These are phyloP conservation scores for Cryptococcus wingfieldii DNA, from an alignment of 1,284 basidiomycete species.

Conservation along the genomic window DNA sequence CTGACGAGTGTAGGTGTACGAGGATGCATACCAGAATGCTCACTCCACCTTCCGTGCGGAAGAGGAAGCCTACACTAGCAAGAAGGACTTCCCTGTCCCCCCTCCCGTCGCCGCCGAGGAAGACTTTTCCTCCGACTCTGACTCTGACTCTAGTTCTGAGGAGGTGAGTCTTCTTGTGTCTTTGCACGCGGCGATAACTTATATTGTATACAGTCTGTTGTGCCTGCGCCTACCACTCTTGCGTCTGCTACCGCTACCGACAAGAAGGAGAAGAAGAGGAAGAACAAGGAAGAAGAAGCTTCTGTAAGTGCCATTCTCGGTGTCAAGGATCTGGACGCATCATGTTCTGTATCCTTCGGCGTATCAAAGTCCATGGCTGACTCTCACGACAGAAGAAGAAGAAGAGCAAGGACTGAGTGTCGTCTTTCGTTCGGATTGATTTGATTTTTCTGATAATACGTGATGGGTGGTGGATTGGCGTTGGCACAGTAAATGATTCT, in stretches of 20 bases:
- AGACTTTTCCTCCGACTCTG: constrained; percentile 11
- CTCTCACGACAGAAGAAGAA: constrained; percentile 14
- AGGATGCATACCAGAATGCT: constrained; percentile 26
- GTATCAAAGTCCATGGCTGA: not conserved
- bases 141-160: constrained; percentile 5
- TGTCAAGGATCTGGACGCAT: constrained; percentile 20
- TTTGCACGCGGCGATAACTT: not conserved
- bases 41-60: constrained; percentile 22
- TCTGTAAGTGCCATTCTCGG: constrained; percentile 9
- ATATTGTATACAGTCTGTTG: constrained; percentile 1
- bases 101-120: not conserved
- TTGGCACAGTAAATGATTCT: too few species aligned
- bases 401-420: constrained; percentile 14
- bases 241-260: constrained; percentile 15
- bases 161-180: not conserved
- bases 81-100: not conserved
- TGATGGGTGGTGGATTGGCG: too few species aligned
- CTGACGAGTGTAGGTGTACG: constrained; percentile 18
- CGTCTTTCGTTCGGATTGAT: too few species aligned
- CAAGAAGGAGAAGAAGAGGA: constrained; percentile 35
- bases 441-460: too few species aligned
- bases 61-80: constrained; percentile 25
- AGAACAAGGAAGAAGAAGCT: constrained; percentile 30
- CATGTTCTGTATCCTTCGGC: not conserved
- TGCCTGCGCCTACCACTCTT: constrained; percentile 12